Evolutionary conservation across 352 stramenopile species (phyloP).

Genomic region (Phytophthora foliorum): DNA sequence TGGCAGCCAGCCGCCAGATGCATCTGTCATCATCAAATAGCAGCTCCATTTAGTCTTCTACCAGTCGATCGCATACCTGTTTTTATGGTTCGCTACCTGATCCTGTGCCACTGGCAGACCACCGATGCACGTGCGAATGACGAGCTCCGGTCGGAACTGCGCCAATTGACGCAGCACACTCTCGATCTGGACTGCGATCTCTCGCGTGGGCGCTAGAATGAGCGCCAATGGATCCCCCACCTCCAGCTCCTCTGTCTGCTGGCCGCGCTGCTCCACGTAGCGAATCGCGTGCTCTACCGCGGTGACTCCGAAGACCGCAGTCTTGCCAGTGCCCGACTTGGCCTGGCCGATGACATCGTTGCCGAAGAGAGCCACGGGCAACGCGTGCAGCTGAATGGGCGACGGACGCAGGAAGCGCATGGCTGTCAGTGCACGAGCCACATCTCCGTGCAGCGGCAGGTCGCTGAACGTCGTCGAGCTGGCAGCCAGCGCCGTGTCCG

Average conservation of each 20-base stretch:
- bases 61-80: not conserved
- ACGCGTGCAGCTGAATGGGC: slow-evolving; percentile 73
- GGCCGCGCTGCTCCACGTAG: slow-evolving; percentile 24
- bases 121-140: slow-evolving; percentile 67
- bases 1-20: slow-evolving; percentile 59
- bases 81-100: slow-evolving; percentile 45
- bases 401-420: slow-evolving; percentile 74
- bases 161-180: slow-evolving; percentile 66
- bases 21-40: slow-evolving; percentile 21
- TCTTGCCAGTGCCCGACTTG: slow-evolving; percentile 89
- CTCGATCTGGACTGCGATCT: slow-evolving; percentile 85
- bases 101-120: slow-evolving; percentile 70
- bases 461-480: slow-evolving; percentile 59
- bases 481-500: slow-evolving; percentile 25
- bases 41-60: not conserved
- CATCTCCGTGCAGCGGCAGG: slow-evolving; percentile 66
- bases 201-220: slow-evolving; percentile 79
- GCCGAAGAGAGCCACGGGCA: slow-evolving; percentile 81
- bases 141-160: slow-evolving; percentile 44
- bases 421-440: slow-evolving; percentile 52
- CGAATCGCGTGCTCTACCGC: slow-evolving; percentile 73
- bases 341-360: slow-evolving; percentile 85
- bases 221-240: slow-evolving; percentile 51
- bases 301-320: slow-evolving; percentile 75
- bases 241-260: not conserved